phyloP scores from a whole-genome alignment of 1,284 basidiomycete genomes.

The Trametes versicolor region DNA sequence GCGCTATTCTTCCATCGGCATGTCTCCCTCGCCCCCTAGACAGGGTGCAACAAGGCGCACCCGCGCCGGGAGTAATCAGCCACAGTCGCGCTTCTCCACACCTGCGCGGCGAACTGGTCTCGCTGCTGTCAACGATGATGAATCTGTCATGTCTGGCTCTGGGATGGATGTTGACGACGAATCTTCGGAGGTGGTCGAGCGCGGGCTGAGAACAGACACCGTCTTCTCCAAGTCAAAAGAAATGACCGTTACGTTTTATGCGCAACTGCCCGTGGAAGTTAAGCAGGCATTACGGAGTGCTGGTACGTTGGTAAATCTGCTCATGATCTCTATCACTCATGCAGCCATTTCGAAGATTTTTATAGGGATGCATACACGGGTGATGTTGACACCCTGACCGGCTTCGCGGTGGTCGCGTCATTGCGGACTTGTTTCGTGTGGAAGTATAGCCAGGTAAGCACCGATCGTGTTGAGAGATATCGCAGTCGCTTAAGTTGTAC shows the following conservation, averaged over 20 bases:
- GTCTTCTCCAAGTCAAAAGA: slow-evolving; percentile 80
- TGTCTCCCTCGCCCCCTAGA: slow-evolving; percentile 37
- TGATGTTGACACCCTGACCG: slow-evolving; percentile 73
- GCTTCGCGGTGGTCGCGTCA: slow-evolving; percentile 79
- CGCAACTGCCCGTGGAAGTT: slow-evolving; percentile 76
- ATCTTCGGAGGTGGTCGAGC: slow-evolving; percentile 41
- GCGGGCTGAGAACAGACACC: slow-evolving; percentile 54
- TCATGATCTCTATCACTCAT: background rate
- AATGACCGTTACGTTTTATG: slow-evolving; percentile 73
- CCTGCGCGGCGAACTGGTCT: slow-evolving; percentile 34
- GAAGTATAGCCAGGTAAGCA: slow-evolving; percentile 76
- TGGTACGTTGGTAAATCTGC: slow-evolving; percentile 51
- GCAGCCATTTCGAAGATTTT: slow-evolving; percentile 59
- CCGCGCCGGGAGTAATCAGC: slow-evolving; percentile 38
- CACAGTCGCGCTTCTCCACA: slow-evolving; percentile 44
- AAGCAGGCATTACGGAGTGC: slow-evolving; percentile 74
- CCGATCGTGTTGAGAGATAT: background rate
- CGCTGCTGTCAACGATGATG: slow-evolving; percentile 42
- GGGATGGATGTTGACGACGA: slow-evolving; percentile 75
- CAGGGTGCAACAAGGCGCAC: slow-evolving; percentile 33
- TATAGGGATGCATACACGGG: slow-evolving; percentile 73
- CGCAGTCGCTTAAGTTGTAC: background rate
- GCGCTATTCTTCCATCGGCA: slow-evolving; percentile 35
- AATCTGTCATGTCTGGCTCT: slow-evolving; percentile 49
- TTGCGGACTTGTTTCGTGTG: slow-evolving; percentile 82